phyloP scores from a whole-genome alignment of 2,329 filamentous ascomycete genomes.

The Talaromyces funiculosus region DNA sequence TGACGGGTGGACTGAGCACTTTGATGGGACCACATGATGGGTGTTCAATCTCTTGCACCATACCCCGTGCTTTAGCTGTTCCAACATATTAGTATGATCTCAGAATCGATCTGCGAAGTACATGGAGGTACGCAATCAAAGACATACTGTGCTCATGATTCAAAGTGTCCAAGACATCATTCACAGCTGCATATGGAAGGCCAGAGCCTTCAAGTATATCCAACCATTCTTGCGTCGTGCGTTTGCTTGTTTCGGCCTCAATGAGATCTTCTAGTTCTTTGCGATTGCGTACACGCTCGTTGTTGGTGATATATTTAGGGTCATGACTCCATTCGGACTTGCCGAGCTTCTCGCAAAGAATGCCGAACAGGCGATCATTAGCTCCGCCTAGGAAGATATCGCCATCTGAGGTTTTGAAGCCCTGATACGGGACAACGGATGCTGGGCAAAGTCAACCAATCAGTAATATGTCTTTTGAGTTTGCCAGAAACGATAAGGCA shows the following conservation, averaged over 20 bases:
- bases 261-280: constrained; percentile 71
- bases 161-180: constrained; percentile 80
- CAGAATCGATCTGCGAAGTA: background rate
- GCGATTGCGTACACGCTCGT: constrained; percentile 59
- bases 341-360: constrained; percentile 53
- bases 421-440: constrained; percentile 91
- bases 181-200: constrained; percentile 91
- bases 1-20: constrained; percentile 82
- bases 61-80: constrained; percentile 64
- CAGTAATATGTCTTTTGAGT: background rate
- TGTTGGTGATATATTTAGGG: constrained; percentile 55
- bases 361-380: constrained; percentile 57
- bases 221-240: constrained; percentile 84
- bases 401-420: constrained; percentile 62
- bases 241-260: constrained; percentile 65
- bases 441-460: constrained; percentile 44
- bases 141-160: constrained; percentile 72
- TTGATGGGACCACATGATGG: constrained; percentile 71
- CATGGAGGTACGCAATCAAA: background rate
- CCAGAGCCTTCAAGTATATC: constrained; percentile 80
- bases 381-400: constrained; percentile 60
- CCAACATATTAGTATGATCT: constrained; percentile 19
- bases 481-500: background rate
- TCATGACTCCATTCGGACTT: constrained; percentile 56
- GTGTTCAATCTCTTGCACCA: constrained; percentile 87